These are phyloP conservation scores for Macrocystidia cucumis DNA, from an alignment of 1,284 basidiomycete species.

Conservation along the genomic window DNA sequence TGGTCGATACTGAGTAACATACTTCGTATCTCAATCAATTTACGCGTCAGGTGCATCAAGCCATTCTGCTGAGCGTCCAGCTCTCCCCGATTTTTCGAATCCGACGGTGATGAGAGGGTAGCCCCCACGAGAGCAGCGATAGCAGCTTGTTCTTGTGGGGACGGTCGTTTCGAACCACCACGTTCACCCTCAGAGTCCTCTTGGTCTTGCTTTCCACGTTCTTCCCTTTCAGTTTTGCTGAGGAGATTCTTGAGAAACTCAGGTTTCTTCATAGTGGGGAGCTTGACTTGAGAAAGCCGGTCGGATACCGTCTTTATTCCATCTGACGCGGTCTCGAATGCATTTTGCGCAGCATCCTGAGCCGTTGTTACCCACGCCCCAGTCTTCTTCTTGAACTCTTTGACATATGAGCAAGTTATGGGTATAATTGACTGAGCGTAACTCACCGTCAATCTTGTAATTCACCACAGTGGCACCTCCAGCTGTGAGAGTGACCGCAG, in stretches of 20 bases:
- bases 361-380: conserved; percentile 56
- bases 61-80: conserved; percentile 51
- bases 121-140: conserved; percentile 71
- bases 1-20: conserved; percentile 95
- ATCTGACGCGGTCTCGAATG: conserved; percentile 61
- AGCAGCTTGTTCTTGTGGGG: conserved; percentile 53
- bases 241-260: conserved; percentile 71
- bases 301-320: conserved; percentile 51
- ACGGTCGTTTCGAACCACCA: conserved; percentile 27
- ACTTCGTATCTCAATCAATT: conserved; percentile 93
- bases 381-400: conserved; percentile 66
- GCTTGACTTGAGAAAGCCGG: conserved; percentile 49
- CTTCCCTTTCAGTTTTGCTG: conserved; percentile 24
- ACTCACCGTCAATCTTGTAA: conserved; percentile 88
- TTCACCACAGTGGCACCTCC: conserved; percentile 90
- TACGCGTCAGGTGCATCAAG: conserved; percentile 89
- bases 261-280: conserved; percentile 64
- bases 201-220: conserved; percentile 14
- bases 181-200: conserved; percentile 20
- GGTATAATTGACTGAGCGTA: conserved; percentile 6
- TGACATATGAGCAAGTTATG: conserved; percentile 19
- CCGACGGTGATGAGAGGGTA: conserved; percentile 65
- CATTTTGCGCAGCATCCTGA: conserved; percentile 61
- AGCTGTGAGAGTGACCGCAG: conserved; percentile 79
- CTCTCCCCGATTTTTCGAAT: conserved; percentile 36